Evolutionary conservation across 768 basidiomycete species (phyloP).

Genomic region (Pulveroboletus sp.): DNA sequence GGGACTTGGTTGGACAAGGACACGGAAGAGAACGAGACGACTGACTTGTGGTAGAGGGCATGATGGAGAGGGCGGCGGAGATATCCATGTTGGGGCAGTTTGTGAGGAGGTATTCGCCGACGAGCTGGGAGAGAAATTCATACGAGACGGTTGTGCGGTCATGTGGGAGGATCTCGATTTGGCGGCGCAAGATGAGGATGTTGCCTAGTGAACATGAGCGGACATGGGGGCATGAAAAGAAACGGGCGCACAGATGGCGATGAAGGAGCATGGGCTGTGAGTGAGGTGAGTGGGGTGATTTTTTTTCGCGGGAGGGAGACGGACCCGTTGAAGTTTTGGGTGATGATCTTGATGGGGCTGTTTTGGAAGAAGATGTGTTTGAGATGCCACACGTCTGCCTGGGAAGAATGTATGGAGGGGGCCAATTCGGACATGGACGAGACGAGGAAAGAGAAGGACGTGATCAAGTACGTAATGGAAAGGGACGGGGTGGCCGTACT

Average conservation of each 20-base stretch:
- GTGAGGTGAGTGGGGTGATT: background rate
- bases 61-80: conserved; percentile 28
- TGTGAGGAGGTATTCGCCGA: conserved; percentile 77
- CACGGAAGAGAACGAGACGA: conserved; percentile 8
- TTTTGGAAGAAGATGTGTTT: conserved; percentile 58
- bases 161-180: conserved; percentile 69
- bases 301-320: too few species aligned
- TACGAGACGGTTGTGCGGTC: conserved; percentile 75
- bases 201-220: conserved; percentile 48
- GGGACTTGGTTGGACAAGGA: background rate
- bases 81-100: conserved; percentile 42
- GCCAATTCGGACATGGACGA: conserved; percentile 19
- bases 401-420: conserved; percentile 21
- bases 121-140: conserved; percentile 76
- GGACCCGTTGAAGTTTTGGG: conserved; percentile 80
- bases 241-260: conserved; percentile 70
- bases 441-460: background rate
- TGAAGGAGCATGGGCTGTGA: conserved; percentile 82
- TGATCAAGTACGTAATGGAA: background rate
- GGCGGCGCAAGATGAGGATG: conserved; percentile 81
- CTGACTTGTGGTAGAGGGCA: conserved; percentile 73
- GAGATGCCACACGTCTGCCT: conserved; percentile 71
- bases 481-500: background rate
- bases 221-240: background rate
- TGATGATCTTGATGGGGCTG: conserved; percentile 59